phyloP scores from a whole-genome alignment of 2,329 filamentous ascomycete species.

The Achaetomium macrosporum region DNA sequence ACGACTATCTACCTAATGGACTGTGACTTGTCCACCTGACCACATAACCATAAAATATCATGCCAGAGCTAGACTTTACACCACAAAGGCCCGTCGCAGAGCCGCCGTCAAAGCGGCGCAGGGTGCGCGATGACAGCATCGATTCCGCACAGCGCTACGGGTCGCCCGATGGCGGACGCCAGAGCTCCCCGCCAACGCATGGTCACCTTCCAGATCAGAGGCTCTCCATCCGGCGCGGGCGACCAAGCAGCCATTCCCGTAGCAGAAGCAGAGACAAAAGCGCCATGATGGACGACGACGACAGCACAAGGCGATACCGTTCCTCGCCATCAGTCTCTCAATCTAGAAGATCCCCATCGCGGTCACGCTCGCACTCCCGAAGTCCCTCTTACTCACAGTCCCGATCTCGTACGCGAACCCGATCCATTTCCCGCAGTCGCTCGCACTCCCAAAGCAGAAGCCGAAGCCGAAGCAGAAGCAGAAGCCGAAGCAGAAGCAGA shows the following conservation, averaged over 20 bases:
- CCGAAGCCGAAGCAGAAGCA: neutral
- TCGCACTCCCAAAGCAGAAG: neutral
- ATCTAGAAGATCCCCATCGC: slow-evolving; percentile 22
- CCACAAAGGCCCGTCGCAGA: slow-evolving; percentile 23
- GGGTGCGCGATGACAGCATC: slow-evolving; percentile 36
- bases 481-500: neutral
- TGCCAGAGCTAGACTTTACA: slow-evolving; percentile 27
- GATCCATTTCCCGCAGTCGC: slow-evolving; percentile 29
- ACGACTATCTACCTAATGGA: neutral
- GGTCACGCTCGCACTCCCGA: slow-evolving; percentile 27
- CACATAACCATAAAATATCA: slow-evolving; percentile 10
- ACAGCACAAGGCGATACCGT: slow-evolving; percentile 19
- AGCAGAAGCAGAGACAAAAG: slow-evolving; percentile 18
- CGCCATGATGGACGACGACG: slow-evolving; percentile 1
- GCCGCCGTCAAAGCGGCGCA: slow-evolving; percentile 38
- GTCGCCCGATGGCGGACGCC: slow-evolving; percentile 33
- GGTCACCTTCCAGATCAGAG: slow-evolving; percentile 15
- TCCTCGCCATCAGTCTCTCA: slow-evolving; percentile 17
- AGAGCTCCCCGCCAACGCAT: slow-evolving; percentile 6
- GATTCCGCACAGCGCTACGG: slow-evolving; percentile 37
- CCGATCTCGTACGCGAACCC: slow-evolving; percentile 15
- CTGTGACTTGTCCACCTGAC: neutral
- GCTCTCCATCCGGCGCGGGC: slow-evolving; percentile 26
- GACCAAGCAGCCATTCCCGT: slow-evolving; percentile 20
- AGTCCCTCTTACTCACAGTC: slow-evolving; percentile 32